These are phyloP conservation scores for Nicotiana otophora DNA, from an alignment of 257 asterid species.

Conservation along the genomic window DNA sequence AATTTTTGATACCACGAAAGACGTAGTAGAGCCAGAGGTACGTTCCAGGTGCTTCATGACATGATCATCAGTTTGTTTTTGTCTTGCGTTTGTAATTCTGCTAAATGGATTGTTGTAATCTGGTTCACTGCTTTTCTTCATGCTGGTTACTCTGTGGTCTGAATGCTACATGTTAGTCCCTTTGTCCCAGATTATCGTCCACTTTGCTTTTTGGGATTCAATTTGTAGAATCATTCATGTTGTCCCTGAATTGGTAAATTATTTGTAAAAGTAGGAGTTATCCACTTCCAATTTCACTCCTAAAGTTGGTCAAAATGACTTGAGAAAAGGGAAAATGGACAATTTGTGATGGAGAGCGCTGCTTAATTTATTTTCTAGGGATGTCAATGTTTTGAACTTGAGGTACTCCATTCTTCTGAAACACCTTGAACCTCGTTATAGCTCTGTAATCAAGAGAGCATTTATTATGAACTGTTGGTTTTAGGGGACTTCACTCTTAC, in stretches of 20 bases:
- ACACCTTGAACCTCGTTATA: not conserved
- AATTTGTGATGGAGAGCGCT: not conserved
- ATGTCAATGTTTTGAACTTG: not conserved
- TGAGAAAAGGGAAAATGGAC: not conserved
- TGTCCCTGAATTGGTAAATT: not conserved
- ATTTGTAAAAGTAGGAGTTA: not conserved
- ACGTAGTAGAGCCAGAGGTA: slow-evolving; percentile 92
- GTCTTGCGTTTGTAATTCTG: not conserved
- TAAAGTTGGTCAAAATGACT: not conserved
- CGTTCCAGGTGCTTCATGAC: slow-evolving; percentile 13
- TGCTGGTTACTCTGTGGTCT: not conserved
- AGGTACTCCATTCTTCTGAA: not conserved
- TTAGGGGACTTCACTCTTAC: not conserved
- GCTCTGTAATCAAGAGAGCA: not conserved
- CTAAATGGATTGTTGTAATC: not conserved
- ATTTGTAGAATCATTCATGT: not conserved
- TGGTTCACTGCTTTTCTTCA: not conserved
- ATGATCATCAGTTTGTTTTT: not conserved
- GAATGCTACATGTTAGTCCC: not conserved
- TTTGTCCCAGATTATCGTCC: not conserved
- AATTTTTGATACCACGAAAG: slow-evolving; percentile 82
- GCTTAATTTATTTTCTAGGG: not conserved
- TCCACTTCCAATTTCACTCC: not conserved
- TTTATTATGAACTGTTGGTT: not conserved
- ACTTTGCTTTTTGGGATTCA: not conserved